Evolutionary conservation across 1,284 basidiomycete species (phyloP).

Genomic region (Thecaphora thlaspeos): DNA sequence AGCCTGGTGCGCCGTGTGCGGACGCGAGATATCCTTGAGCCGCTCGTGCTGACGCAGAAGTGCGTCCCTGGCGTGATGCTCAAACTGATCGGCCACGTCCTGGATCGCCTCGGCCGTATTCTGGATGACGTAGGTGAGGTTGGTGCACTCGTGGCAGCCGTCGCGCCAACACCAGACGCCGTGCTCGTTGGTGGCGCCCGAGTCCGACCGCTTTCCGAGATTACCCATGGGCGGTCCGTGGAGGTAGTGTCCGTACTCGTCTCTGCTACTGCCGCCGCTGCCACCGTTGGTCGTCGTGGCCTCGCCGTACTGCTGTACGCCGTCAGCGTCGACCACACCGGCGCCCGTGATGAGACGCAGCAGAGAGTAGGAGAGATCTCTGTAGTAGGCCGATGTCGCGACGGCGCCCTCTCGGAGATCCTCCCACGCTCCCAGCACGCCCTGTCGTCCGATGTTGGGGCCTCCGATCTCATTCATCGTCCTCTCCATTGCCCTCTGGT

Average conservation of each 20-base stretch:
- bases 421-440: constrained; percentile 28
- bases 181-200: constrained; percentile 65
- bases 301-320: constrained; percentile 60
- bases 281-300: constrained; percentile 66
- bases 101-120: constrained; percentile 73
- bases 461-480: constrained; percentile 33
- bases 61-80: constrained; percentile 71
- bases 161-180: constrained; percentile 85
- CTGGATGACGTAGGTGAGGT: constrained; percentile 74
- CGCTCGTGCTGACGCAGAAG: constrained; percentile 73
- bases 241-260: constrained; percentile 45
- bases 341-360: constrained; percentile 40
- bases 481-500: constrained; percentile 27
- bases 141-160: constrained; percentile 72
- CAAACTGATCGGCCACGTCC: constrained; percentile 72
- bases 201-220: constrained; percentile 62
- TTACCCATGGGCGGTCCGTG: constrained; percentile 54
- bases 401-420: constrained; percentile 19
- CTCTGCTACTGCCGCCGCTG: neutral
- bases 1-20: constrained; percentile 69
- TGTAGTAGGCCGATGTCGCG: constrained; percentile 19
- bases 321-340: constrained; percentile 16
- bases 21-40: constrained; percentile 73
- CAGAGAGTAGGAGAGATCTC: constrained; percentile 39
- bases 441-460: constrained; percentile 22